Conservation (phyloP, 768 basidiomycete species). For the Russula compacta region DNA sequence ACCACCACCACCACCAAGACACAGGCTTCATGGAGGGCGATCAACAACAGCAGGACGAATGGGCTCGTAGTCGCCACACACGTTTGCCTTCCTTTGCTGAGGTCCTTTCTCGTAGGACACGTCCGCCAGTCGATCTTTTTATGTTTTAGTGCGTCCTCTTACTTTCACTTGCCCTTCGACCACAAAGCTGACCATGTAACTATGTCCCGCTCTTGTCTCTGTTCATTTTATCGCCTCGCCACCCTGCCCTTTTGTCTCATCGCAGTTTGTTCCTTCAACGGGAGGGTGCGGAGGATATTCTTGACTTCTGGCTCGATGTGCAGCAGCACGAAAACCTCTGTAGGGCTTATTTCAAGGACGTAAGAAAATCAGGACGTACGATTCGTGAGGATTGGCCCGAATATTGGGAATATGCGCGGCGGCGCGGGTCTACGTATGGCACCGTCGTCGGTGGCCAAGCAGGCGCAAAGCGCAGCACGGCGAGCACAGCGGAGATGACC, state of each 20-base stretch:
- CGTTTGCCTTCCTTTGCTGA: conserved; percentile 84
- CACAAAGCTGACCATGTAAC: conserved; percentile 3
- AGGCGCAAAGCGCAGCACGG: conserved; percentile 65
- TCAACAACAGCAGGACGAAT: conserved; percentile 60
- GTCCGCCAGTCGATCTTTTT: conserved; percentile 95
- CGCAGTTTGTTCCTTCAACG: conserved; percentile 87
- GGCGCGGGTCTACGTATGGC: conserved; percentile 88
- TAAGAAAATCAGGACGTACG: conserved; percentile 85
- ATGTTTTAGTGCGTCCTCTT: conserved; percentile 84
- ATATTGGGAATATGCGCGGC: conserved; percentile 90
- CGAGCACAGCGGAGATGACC: conserved; percentile 67
- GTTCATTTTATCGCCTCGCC: not conserved
- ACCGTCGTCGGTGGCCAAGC: conserved; percentile 70
- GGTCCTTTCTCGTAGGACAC: conserved; percentile 81
- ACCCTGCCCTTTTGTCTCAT: not conserved
- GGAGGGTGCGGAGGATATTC: conserved; percentile 90
- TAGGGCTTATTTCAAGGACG: conserved; percentile 97
- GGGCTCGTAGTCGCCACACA: conserved; percentile 60
- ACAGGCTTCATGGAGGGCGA: conserved; percentile 27
- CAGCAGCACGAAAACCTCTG: conserved; percentile 99
- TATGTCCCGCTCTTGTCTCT: not conserved
- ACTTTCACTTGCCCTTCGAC: conserved; percentile 7
- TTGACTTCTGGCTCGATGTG: conserved; percentile 99
- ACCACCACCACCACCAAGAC: conserved; percentile 4
- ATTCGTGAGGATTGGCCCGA: conserved; percentile 98